Conservation (phyloP, 2,329 filamentous ascomycete species). For the Didymella exigua region DNA sequence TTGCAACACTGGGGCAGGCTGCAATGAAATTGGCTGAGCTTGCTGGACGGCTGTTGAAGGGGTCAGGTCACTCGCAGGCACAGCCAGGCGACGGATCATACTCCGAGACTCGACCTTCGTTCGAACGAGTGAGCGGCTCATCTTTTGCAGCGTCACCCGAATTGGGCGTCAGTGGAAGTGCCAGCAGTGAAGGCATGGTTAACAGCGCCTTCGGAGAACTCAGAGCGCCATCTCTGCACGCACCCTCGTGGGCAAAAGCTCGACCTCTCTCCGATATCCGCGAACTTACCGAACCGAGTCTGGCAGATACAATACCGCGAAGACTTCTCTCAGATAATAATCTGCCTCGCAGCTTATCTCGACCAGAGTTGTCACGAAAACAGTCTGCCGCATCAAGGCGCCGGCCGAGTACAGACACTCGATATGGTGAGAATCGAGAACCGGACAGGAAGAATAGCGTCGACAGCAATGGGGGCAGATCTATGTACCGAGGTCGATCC, state of each 20-base stretch:
- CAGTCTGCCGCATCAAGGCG: slow-evolving; percentile 39
- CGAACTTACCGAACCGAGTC: slow-evolving; percentile 56
- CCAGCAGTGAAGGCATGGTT: slow-evolving; percentile 34
- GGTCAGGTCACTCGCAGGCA: slow-evolving; percentile 39
- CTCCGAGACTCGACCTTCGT: slow-evolving; percentile 21
- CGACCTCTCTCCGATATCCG: slow-evolving; percentile 58
- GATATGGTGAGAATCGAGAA: slow-evolving; percentile 36
- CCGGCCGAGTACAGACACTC: slow-evolving; percentile 39
- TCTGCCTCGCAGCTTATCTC: slow-evolving; percentile 32
- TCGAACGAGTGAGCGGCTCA: slow-evolving; percentile 23
- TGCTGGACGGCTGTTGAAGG: slow-evolving; percentile 44
- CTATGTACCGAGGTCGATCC: slow-evolving; percentile 29
- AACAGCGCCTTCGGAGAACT: slow-evolving; percentile 32
- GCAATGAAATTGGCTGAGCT: slow-evolving; percentile 39
- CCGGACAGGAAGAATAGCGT: slow-evolving; percentile 37
- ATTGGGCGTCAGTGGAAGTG: slow-evolving; percentile 17
- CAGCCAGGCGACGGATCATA: slow-evolving; percentile 28
- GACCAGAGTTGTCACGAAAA: slow-evolving; percentile 39
- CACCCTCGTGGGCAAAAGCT: slow-evolving; percentile 42
- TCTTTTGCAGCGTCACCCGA: slow-evolving; percentile 19
- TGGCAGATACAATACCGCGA: slow-evolving; percentile 47
- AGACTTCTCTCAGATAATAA: slow-evolving; percentile 31
- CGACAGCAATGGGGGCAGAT: slow-evolving; percentile 37
- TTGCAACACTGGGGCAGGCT: slow-evolving; percentile 31
- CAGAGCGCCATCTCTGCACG: slow-evolving; percentile 30